Conservation (phyloP, 352 stramenopile genomes). For the Globisporangium okanoganense region DNA sequence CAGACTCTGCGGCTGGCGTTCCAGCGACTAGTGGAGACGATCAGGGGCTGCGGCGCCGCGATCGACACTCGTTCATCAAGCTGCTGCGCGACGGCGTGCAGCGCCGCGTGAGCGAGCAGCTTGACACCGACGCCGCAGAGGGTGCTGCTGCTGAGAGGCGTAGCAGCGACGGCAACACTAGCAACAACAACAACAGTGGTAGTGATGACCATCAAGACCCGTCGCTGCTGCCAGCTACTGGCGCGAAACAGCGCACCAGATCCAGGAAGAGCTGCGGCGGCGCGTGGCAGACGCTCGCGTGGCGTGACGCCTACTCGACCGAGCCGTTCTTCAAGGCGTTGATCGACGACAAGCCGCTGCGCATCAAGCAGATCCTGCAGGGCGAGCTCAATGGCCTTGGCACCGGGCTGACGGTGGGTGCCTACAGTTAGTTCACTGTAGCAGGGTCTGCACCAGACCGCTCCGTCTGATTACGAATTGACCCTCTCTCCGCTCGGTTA, state of each 20-base stretch:
- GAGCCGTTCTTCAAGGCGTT: slow-evolving; percentile 58
- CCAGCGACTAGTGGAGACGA: not conserved
- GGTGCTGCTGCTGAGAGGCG: not conserved
- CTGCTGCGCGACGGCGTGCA: slow-evolving; percentile 63
- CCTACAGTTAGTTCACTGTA: not conserved
- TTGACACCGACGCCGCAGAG: slow-evolving; percentile 13
- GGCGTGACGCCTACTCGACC: slow-evolving; percentile 69
- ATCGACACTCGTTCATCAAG: slow-evolving; percentile 39
- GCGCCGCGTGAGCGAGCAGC: slow-evolving; percentile 34
- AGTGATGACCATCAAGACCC: not conserved
- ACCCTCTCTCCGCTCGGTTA: not conserved
- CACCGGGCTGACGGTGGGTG: slow-evolving; percentile 58
- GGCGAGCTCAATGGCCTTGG: slow-evolving; percentile 79
- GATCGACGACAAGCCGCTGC: slow-evolving; percentile 35
- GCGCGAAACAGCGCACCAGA: not conserved
- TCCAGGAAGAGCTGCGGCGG: not conserved
- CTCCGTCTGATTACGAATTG: not conserved
- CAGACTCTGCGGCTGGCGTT: not conserved
- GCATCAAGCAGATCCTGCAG: slow-evolving; percentile 71
- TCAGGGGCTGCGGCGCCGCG: slow-evolving; percentile 2
- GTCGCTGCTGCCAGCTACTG: not conserved
- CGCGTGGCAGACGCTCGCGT: slow-evolving; percentile 67
- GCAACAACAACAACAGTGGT: not conserved
- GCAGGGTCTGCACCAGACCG: not conserved
- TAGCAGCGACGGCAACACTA: not conserved